phyloP scores from a whole-genome alignment of 2,329 filamentous ascomycete species.

The Curvularia sp. region DNA sequence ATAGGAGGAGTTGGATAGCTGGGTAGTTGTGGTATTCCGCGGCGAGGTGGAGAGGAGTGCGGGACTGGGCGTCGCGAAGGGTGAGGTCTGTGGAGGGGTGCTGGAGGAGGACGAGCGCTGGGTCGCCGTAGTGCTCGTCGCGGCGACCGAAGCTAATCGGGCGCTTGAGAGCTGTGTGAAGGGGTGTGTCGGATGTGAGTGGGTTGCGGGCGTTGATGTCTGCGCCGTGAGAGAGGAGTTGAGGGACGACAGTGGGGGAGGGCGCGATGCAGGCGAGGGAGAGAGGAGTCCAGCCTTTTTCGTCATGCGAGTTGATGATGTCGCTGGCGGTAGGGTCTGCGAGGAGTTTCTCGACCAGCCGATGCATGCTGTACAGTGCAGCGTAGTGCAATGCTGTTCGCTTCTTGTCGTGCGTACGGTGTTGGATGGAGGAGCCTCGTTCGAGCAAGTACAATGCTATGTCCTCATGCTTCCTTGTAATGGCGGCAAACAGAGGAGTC shows the following conservation, averaged over 20 bases:
- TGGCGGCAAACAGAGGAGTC: background rate
- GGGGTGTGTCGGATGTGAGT: background rate
- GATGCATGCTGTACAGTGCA: background rate
- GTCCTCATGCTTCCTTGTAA: background rate
- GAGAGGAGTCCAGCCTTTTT: background rate
- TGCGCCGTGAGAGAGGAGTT: constrained; percentile 29
- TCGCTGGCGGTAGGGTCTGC: background rate
- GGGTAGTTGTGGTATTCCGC: background rate
- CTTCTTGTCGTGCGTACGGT: background rate
- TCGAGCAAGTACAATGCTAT: background rate
- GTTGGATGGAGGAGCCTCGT: background rate
- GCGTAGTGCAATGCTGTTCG: background rate
- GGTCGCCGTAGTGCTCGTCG: background rate
- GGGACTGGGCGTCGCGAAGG: background rate
- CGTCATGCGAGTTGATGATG: background rate
- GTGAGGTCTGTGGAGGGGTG: background rate
- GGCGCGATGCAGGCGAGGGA: constrained; percentile 9
- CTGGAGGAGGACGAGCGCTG: background rate
- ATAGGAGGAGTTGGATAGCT: background rate
- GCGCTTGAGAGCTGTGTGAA: background rate
- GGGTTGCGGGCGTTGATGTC: constrained; percentile 10
- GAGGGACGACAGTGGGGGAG: constrained; percentile 12
- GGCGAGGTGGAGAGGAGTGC: background rate
- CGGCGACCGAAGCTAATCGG: background rate
- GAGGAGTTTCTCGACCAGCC: background rate